A percentile compares a stretch with the other conserved stretches of the same genome.
Evolutionary conservation across 2,329 filamentous ascomycete species (phyloP).

Genomic region (Seiridium cupressi): DNA sequence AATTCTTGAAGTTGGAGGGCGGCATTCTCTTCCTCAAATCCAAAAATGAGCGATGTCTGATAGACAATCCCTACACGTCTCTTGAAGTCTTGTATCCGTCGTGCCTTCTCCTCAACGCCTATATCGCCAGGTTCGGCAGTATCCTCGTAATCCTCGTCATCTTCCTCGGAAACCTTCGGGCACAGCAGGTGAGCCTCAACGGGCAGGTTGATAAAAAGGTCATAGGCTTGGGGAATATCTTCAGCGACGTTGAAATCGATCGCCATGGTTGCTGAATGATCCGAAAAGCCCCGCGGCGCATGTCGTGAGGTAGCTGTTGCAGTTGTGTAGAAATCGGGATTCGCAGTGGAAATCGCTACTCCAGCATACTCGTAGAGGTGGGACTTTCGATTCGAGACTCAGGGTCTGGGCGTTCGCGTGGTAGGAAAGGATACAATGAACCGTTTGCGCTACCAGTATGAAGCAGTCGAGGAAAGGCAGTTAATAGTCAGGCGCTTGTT

Average conservation of each 20-base stretch:
- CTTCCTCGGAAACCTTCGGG: conserved; percentile 61
- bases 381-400: too few relatives aligned
- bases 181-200: conserved; percentile 65
- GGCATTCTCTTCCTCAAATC: conserved; percentile 60
- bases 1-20: conserved; percentile 61
- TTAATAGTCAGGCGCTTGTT: too few relatives aligned
- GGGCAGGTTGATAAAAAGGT: conserved; percentile 29
- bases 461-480: too few relatives aligned
- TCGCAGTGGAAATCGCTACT: too few relatives aligned
- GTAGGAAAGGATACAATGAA: too few relatives aligned
- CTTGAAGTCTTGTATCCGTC: conserved; percentile 53
- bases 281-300: too few relatives aligned
- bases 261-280: conserved; percentile 3
- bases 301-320: too few relatives aligned
- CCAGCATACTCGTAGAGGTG: too few relatives aligned
- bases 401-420: too few relatives aligned
- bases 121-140: conserved; percentile 44
- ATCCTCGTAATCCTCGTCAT: conserved; percentile 63
- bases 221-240: conserved; percentile 6
- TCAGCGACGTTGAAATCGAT: conserved; percentile 6
- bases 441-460: too few relatives aligned
- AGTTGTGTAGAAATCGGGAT: too few relatives aligned
- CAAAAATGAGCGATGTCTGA: conserved; percentile 67
- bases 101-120: conserved; percentile 47
- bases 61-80: conserved; percentile 61